A percentile compares a stretch with the other conserved stretches of the same genome.
These are phyloP conservation scores for Kuraishia ogatae DNA, from an alignment of 805 yeast species.

Conservation along the genomic window DNA sequence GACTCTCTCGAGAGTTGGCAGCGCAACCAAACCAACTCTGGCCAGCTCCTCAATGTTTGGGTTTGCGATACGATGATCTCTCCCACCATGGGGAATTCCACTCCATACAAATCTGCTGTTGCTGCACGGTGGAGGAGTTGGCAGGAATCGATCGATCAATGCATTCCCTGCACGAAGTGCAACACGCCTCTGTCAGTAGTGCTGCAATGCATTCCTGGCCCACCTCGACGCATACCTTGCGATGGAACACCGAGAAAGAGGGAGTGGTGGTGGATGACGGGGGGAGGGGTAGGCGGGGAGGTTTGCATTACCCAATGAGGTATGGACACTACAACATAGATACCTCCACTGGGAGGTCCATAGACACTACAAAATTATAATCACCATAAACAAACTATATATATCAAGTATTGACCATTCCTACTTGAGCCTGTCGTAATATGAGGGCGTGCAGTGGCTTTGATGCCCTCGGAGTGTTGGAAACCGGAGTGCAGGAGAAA, in stretches of 20 bases:
- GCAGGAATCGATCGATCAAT: neutral
- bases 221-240: neutral
- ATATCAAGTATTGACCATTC: no score
- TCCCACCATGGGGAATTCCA: neutral
- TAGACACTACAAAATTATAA: no score
- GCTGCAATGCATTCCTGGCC: neutral
- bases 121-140: neutral
- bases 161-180: neutral
- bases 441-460: no score
- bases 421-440: no score
- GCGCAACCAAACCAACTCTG: neutral
- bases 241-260: neutral
- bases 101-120: neutral
- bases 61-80: neutral
- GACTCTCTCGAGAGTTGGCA: neutral
- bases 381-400: no score
- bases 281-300: neutral
- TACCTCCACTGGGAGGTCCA: no score
- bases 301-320: neutral
- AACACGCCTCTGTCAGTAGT: neutral
- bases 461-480: neutral
- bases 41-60: neutral
- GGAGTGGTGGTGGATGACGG: neutral
- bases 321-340: no score
- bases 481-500: neutral